Base-by-base conservation (phyloP, 768 basidiomycete genomes). In the Pleurotus eryngii region DNA sequence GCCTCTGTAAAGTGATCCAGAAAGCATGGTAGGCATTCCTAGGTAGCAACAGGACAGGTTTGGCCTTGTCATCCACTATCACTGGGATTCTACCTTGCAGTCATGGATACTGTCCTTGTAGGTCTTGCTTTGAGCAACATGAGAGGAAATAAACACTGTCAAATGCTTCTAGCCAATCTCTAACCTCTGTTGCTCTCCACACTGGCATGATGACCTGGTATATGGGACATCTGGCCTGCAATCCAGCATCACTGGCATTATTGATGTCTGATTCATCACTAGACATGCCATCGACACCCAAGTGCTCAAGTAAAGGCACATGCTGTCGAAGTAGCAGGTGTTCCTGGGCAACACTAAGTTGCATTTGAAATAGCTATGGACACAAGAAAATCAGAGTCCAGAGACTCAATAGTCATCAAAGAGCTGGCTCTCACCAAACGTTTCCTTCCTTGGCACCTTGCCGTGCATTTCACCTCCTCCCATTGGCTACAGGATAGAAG, bases 271-370 rank as follows among this genome's bases (percentile, higher is more conserved):
- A 65, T 46, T 68, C 62, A 51, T 68, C 63, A 45, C 62, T 63
- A 5, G 67, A 68, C 67, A 68, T 68, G 1, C 66, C 66, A 38
- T 65, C 62, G 1, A 59, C 27, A 6, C 66, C 63, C 11, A 67
- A 61, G 8, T 40, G 40, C 35, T 66, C 60, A 1, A 67, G 61
- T 49, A 67, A 59, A 7, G 27, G 6, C 3, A 53, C 55, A 43
- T 67, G 66, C 18, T 18, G 18, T 1, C 39, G 55, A 12, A 67
- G 53, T 17, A 46, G 22, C 6, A 57, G 46, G 24, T 58, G 42
- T 14, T 26, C 15, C 42, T 60, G 39, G 12, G 59, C 40, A 30
- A 55, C 48, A 12, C 42, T 42, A 2, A 62, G 27, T 15, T 59
- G 42, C 12, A 46, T 15, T 15, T 53, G 39, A 43, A 62, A 62